Evolutionary conservation across 805 yeast genomes (phyloP).

Genomic region (Metschnikowia bowlesiae): DNA sequence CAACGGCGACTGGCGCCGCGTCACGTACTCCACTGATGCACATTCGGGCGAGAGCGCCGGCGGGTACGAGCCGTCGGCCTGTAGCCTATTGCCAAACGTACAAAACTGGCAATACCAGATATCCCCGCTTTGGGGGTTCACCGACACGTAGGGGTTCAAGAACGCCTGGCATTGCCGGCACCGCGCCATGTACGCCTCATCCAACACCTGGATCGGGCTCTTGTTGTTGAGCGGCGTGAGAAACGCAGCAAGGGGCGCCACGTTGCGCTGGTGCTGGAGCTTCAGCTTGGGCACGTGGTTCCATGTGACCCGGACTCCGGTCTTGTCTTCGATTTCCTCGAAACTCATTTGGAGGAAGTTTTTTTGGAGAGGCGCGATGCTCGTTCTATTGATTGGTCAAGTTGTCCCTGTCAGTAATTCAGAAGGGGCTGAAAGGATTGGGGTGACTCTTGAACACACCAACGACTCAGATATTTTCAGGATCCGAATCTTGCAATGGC

Average conservation of each 20-base stretch:
- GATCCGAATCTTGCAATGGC: too few species aligned
- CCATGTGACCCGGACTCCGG: constrained; percentile 77
- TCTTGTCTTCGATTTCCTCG: constrained; percentile 60
- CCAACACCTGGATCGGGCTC: constrained; percentile 31
- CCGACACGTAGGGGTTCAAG: constrained; percentile 47
- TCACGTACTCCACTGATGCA: constrained; percentile 51
- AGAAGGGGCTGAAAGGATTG: too few species aligned
- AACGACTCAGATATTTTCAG: too few species aligned
- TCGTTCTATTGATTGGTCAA: too few species aligned
- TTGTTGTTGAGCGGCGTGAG: constrained; percentile 57
- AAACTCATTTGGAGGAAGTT: constrained; percentile 32
- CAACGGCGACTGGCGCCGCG: constrained; percentile 34
- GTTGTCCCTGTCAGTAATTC: too few species aligned
- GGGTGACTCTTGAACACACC: too few species aligned
- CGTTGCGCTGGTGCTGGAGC: constrained; percentile 47
- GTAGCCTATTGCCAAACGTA: constrained; percentile 40
- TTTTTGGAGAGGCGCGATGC: neutral
- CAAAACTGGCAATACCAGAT: constrained; percentile 60
- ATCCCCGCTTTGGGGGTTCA: constrained; percentile 22
- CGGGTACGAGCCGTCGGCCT: constrained; percentile 32
- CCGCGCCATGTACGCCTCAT: constrained; percentile 37
- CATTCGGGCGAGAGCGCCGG: constrained; percentile 18
- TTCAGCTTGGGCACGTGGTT: constrained; percentile 55
- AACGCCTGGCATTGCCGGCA: constrained; percentile 56
- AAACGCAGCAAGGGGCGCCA: constrained; percentile 53